Percentiles rank a stretch among this genome's conserved stretches.
Evolutionary conservation across 192 early-diverging fungal genomes (phyloP).

Genomic region (Entomortierella chlamydospora): DNA sequence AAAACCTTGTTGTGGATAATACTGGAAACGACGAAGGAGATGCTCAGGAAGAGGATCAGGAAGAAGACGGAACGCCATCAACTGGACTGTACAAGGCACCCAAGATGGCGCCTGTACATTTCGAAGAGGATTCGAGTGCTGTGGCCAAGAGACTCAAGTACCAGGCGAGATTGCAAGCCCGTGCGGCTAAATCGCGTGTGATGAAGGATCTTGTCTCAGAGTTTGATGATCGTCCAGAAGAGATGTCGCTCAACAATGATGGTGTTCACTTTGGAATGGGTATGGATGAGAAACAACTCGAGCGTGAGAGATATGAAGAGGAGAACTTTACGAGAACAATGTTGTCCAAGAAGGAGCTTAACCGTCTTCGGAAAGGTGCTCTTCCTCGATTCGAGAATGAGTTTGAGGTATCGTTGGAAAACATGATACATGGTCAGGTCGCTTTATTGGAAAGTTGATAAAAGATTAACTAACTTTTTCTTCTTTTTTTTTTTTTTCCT

Average conservation of each 20-base stretch:
- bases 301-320: slow-evolving; percentile 85
- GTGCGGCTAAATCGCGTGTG: slow-evolving; percentile 83
- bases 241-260: slow-evolving; percentile 72
- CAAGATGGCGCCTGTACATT: slow-evolving; percentile 85
- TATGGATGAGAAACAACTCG: slow-evolving; percentile 64
- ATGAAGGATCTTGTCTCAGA: slow-evolving; percentile 86
- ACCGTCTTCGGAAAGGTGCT: slow-evolving; percentile 66
- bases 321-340: slow-evolving; percentile 86
- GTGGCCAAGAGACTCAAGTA: slow-evolving; percentile 70
- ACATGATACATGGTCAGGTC: too few relatives aligned
- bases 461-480: slow-evolving; percentile 7
- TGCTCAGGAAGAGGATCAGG: slow-evolving; percentile 24
- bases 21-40: slow-evolving; percentile 50
- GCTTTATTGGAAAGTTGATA: not conserved
- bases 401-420: slow-evolving; percentile 80
- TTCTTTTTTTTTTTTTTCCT: not conserved
- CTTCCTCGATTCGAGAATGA: slow-evolving; percentile 82
- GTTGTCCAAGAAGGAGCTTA: slow-evolving; percentile 81
- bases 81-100: slow-evolving; percentile 88
- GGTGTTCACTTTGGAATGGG: slow-evolving; percentile 76
- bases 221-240: slow-evolving; percentile 90
- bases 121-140: slow-evolving; percentile 75
- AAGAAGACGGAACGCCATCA: slow-evolving; percentile 54
- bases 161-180: slow-evolving; percentile 70
- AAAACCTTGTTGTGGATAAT: slow-evolving; percentile 62